phyloP scores from a whole-genome alignment of 345 rosid species.

The Ricinus communis region DNA sequence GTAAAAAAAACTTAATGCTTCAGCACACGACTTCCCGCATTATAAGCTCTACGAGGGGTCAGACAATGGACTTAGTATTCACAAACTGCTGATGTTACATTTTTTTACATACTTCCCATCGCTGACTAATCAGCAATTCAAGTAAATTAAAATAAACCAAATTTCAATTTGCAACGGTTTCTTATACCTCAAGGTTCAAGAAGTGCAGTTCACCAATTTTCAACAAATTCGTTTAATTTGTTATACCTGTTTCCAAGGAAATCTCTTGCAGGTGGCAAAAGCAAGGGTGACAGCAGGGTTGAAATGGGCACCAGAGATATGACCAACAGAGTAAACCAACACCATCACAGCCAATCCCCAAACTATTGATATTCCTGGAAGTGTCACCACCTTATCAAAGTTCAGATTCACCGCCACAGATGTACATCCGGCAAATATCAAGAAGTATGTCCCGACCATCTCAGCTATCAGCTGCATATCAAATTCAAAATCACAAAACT shows the following conservation, averaged over 20 bases:
- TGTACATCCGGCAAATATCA: conserved; percentile 88
- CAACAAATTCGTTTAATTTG: not conserved
- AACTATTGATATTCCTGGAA: conserved; percentile 67
- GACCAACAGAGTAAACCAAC: conserved; percentile 77
- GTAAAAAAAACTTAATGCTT: not conserved
- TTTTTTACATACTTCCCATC: not conserved
- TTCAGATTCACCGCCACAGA: conserved; percentile 70
- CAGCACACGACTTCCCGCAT: not conserved
- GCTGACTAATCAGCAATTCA: not conserved
- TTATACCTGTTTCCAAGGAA: conserved; percentile 74
- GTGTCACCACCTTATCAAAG: conserved; percentile 63
- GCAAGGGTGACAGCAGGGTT: conserved; percentile 96
- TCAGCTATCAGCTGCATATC: conserved; percentile 67
- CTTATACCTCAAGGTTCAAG: not conserved
- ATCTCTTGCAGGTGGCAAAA: conserved; percentile 75
- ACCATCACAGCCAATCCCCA: conserved; percentile 97
- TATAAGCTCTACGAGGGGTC: too few species aligned
- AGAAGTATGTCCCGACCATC: conserved; percentile 74
- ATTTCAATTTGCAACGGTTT: not conserved
- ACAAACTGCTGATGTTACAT: not conserved
- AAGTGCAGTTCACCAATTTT: not conserved
- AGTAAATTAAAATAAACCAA: not conserved
- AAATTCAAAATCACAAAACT: not conserved
- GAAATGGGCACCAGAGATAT: conserved; percentile 96
- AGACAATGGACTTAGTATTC: not conserved